Base-by-base conservation (phyloP, 2,329 filamentous ascomycete genomes). In the Talaromyces pinophilus region DNA sequence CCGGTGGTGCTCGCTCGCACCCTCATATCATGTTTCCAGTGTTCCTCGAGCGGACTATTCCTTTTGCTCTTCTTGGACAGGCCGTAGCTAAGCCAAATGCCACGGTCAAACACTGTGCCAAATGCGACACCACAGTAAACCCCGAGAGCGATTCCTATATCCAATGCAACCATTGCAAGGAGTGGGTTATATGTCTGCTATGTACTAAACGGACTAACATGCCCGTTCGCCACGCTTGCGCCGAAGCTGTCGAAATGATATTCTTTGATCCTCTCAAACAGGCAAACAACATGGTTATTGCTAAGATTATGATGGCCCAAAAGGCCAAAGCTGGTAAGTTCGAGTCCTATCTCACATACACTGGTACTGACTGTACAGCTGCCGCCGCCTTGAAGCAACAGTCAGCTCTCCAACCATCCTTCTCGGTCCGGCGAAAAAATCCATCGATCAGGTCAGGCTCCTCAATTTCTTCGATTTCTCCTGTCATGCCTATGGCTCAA, bases 191-290 rank as follows among this genome's bases (percentile, higher is more conserved):
- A 17, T 67, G 65, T 54, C 54, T 63, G 11, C 44, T 59, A 3
- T 67, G 65, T 35, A 67, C 65, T 4, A 67, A 67, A 50, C 62
- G 62, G 30, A 62, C 60, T 25, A 67, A 67, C 28, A 62, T 67
- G 15, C 65, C 65, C 2, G 65, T 67, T 17, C 61, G 65, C 13
- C 65, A 67, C 25, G 55, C 61, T 2, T 67, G 65, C 40, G 30
- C 46, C 25, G 54, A 67, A 55, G 60, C 60, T 46, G 55, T 67
- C 8, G 61, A 67, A 30, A 67, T 67, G 65, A 67, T 44, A 6
- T 52, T 67, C 15, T 67, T 60, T 17, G 65, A 67, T 60, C 65
- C 65, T 13, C 13, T 63, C 5, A 59, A 63, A 11, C 60, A 57
- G 35, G 65, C 60, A 8, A 63, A 63, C 5, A 59, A 63, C 2